phyloP scores from a whole-genome alignment of 768 basidiomycete genomes.

The Lentinula lateritia region DNA sequence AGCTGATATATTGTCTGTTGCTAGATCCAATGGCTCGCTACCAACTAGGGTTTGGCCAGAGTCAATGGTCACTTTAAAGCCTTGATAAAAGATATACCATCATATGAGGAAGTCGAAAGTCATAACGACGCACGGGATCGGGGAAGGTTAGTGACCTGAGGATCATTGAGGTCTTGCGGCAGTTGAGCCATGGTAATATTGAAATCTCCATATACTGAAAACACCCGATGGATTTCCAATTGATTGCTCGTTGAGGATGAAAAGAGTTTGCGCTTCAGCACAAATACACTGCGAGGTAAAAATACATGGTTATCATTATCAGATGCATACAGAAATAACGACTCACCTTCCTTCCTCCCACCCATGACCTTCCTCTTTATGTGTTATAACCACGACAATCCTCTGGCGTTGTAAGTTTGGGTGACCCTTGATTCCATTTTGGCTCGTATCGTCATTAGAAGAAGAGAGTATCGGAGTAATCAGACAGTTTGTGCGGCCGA shows the following conservation, averaged over 20 bases:
- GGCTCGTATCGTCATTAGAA: not conserved
- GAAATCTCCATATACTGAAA: constrained; percentile 55
- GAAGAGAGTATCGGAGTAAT: not conserved
- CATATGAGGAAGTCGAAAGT: not conserved
- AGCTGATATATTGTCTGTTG: constrained; percentile 41
- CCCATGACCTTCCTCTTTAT: constrained; percentile 33
- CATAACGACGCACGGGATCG: constrained; percentile 32
- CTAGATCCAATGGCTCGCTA: constrained; percentile 33
- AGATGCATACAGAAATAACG: not conserved
- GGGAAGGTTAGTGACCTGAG: constrained; percentile 20
- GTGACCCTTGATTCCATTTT: not conserved
- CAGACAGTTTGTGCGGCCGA: no score
- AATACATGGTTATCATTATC: not conserved
- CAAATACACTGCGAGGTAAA: constrained; percentile 6
- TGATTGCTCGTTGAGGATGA: constrained; percentile 27
- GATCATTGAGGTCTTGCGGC: constrained; percentile 25
- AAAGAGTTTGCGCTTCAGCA: constrained; percentile 40
- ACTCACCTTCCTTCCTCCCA: constrained; percentile 54
- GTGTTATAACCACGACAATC: constrained; percentile 46
- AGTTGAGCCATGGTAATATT: constrained; percentile 54
- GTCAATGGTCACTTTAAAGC: constrained; percentile 8
- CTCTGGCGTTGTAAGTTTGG: constrained; percentile 15
- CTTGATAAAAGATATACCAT: not conserved
- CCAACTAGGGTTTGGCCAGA: constrained; percentile 7
- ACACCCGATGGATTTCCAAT: constrained; percentile 41